Percentiles rank a stretch among this genome's conserved stretches.
Conservation (phyloP, 257 asterid species). For the Hygrophila difformis region DNA sequence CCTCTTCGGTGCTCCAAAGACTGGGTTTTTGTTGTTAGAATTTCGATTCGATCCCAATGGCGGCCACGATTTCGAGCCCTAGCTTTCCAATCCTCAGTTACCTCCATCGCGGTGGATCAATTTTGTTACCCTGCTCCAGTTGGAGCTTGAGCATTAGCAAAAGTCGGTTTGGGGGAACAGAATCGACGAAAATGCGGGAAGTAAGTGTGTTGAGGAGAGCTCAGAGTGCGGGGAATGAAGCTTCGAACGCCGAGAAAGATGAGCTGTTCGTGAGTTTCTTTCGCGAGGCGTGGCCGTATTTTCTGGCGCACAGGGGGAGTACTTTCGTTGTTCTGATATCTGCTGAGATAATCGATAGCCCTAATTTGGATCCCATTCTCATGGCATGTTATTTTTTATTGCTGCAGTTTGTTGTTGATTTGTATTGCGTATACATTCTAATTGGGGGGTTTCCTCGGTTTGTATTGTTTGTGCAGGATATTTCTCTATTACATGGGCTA, state of each 20-base stretch:
- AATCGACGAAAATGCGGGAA: constrained; percentile 14
- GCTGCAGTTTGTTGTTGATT: background rate
- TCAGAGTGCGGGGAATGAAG: constrained; percentile 28
- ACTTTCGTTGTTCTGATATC: constrained; percentile 81
- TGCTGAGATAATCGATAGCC: constrained; percentile 76
- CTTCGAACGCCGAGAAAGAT: constrained; percentile 38
- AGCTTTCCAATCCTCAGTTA: constrained; percentile 28
- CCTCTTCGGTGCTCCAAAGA: too few species aligned
- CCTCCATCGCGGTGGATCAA: constrained; percentile 3
- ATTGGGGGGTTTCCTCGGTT: too few species aligned
- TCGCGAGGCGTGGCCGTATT: constrained; percentile 88
- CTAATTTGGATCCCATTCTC: constrained; percentile 64
- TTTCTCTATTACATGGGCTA: constrained; percentile 83
- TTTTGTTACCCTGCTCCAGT: constrained; percentile 8
- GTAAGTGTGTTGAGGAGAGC: constrained; percentile 33
- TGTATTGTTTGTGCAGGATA: constrained; percentile 46
- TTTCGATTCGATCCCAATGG: constrained; percentile 31
- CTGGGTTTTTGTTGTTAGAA: too few species aligned
- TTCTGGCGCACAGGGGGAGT: constrained; percentile 87
- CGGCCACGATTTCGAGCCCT: constrained; percentile 24
- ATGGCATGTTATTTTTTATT: constrained; percentile 42
- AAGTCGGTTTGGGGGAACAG: constrained; percentile 17
- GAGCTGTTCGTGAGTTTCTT: constrained; percentile 77
- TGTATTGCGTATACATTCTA: background rate
- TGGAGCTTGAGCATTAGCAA: constrained; percentile 8